phyloP scores from a whole-genome alignment of 495 filamentous ascomycete species.

The Aspergillus wentii region DNA sequence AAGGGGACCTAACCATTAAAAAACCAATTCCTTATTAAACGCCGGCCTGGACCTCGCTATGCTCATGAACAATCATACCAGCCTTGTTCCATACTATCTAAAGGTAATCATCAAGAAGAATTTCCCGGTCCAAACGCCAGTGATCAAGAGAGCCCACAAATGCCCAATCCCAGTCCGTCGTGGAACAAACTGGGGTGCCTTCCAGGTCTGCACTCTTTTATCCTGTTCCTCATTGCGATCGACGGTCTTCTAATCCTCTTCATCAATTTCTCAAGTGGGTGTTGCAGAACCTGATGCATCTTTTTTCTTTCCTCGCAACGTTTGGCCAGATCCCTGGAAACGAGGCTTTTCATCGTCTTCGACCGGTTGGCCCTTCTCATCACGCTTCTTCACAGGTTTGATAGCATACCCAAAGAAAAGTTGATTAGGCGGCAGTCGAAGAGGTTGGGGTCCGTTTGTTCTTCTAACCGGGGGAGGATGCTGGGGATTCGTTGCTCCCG shows the following conservation, averaged over 20 bases:
- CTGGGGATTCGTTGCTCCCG: constrained; percentile 56
- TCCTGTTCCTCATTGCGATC: too few species aligned
- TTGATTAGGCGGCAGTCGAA: constrained; percentile 81
- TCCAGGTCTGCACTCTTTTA: too few species aligned
- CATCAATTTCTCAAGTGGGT: constrained; percentile 30
- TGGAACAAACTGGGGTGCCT: too few species aligned
- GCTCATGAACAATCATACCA: constrained; percentile 10
- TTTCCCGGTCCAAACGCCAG: too few species aligned
- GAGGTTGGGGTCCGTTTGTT: constrained; percentile 78
- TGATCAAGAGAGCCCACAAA: too few species aligned
- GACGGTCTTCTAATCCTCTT: constrained; percentile 2
- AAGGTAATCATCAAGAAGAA: too few species aligned
- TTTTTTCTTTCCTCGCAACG: constrained; percentile 65
- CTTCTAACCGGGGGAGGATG: constrained; percentile 40
- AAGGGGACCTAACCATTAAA: too few species aligned
- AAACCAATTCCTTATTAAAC: constrained; percentile 12
- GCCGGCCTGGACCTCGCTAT: constrained; percentile 25
- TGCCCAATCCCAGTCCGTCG: too few species aligned
- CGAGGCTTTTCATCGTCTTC: constrained; percentile 62
- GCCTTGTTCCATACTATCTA: too few species aligned
- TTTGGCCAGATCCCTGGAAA: constrained; percentile 86
- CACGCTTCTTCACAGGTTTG: constrained; percentile 77
- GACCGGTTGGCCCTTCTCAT: constrained; percentile 56
- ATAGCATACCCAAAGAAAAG: constrained; percentile 95
- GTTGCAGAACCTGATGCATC: constrained; percentile 31